Conservation (phyloP, 2,329 filamentous ascomycete species). For the Beauveria sp. region DNA sequence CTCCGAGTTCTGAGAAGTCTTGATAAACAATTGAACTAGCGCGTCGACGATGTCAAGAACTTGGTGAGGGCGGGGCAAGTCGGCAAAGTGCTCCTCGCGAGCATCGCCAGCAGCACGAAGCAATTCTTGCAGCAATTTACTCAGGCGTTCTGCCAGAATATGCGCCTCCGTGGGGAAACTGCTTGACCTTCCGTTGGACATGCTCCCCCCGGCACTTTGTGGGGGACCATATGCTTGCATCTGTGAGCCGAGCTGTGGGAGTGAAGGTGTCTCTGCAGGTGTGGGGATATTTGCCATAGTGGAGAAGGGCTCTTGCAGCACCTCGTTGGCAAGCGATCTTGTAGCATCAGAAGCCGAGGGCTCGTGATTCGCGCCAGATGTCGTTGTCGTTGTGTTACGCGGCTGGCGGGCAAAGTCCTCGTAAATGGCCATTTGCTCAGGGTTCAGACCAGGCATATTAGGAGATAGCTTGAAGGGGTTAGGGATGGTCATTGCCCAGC, state of each 20-base stretch:
- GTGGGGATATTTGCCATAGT: conserved; percentile 51
- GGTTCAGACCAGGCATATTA: conserved; percentile 62
- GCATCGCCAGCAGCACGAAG: conserved; percentile 45
- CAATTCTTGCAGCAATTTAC: conserved; percentile 51
- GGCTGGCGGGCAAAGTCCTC: conserved; percentile 90
- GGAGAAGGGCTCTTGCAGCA: conserved; percentile 54
- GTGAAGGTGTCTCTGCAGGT: conserved; percentile 50
- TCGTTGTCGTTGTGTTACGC: conserved; percentile 50
- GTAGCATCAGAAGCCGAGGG: conserved; percentile 54
- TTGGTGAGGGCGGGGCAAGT: conserved; percentile 49
- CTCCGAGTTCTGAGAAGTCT: conserved; percentile 53
- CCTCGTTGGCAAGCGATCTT: conserved; percentile 54
- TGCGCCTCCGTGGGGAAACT: conserved; percentile 44
- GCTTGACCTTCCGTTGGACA: conserved; percentile 44
- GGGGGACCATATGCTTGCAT: conserved; percentile 48
- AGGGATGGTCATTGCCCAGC: conserved; percentile 90
- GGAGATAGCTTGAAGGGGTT: conserved; percentile 85
- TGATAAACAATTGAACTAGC: conserved; percentile 54
- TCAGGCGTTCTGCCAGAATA: conserved; percentile 45
- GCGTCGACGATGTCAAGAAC: conserved; percentile 57
- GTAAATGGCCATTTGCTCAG: conserved; percentile 91
- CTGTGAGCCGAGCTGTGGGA: conserved; percentile 45
- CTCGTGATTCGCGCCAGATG: conserved; percentile 35
- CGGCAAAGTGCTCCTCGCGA: conserved; percentile 51
- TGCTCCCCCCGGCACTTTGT: conserved; percentile 29